Conservation (phyloP, 345 rosid species). For the Gossypium longicalyx region DNA sequence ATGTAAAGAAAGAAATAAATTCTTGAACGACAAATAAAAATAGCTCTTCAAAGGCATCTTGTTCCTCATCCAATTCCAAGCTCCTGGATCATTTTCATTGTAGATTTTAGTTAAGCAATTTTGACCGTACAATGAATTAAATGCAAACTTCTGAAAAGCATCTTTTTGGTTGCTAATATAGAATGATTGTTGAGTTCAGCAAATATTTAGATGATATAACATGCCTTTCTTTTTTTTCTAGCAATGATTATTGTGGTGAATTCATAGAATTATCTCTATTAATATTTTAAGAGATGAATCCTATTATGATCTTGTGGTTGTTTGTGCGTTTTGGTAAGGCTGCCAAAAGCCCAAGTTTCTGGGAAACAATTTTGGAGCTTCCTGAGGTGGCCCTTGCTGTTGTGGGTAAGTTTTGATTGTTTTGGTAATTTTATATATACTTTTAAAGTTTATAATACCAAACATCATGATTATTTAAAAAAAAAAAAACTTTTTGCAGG, state of each 20-base stretch:
- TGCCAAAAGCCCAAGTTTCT: neutral
- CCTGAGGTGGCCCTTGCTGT: constrained; percentile 4
- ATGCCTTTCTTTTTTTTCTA: neutral
- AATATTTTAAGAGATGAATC: neutral
- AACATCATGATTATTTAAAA: neutral
- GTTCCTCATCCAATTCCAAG: neutral
- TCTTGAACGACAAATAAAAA: neutral
- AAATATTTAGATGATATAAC: neutral
- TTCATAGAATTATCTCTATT: neutral
- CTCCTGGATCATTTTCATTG: neutral
- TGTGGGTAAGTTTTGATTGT: constrained; percentile 5
- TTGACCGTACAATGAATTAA: neutral
- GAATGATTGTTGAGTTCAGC: neutral
- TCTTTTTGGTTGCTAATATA: neutral
- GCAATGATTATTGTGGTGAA: neutral
- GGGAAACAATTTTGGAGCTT: constrained; percentile 3
- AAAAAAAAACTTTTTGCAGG: neutral
- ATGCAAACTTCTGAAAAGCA: neutral
- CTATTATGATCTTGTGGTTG: neutral
- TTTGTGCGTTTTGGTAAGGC: neutral
- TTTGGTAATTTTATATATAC: neutral
- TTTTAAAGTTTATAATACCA: neutral
- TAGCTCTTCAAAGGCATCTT: neutral
- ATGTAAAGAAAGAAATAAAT: neutral
- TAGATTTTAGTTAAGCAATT: neutral